Evolutionary conservation across 2,329 filamentous ascomycete genomes (phyloP).

Genomic region (Beauveria bassiana): DNA sequence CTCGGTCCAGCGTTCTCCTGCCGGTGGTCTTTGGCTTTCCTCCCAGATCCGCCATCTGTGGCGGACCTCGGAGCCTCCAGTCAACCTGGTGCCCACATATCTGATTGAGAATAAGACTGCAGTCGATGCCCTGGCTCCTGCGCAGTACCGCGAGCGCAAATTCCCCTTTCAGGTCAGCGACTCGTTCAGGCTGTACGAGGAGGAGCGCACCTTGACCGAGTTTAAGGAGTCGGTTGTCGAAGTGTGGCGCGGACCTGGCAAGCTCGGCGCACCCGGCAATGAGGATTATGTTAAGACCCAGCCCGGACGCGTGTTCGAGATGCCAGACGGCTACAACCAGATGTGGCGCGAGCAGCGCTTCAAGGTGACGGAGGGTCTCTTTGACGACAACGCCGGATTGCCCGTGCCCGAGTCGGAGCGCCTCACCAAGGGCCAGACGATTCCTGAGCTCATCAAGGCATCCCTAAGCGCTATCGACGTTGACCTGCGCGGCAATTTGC

Average conservation of each 20-base stretch:
- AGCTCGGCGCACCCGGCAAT: slow-evolving; percentile 57
- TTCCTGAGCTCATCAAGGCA: slow-evolving; percentile 73
- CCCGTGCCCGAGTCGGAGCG: slow-evolving; percentile 35
- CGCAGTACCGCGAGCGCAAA: slow-evolving; percentile 66
- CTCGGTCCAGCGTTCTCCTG: slow-evolving; percentile 74
- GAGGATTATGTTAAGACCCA: slow-evolving; percentile 66
- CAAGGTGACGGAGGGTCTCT: slow-evolving; percentile 79
- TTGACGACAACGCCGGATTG: slow-evolving; percentile 74
- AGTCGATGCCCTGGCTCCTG: slow-evolving; percentile 76
- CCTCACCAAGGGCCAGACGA: slow-evolving; percentile 66
- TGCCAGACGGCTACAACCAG: slow-evolving; percentile 94
- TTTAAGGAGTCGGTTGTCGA: slow-evolving; percentile 98
- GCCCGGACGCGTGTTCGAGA: slow-evolving; percentile 85
- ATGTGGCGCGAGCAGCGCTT: slow-evolving; percentile 87
- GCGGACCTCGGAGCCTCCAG: slow-evolving; percentile 57
- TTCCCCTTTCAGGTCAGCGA: slow-evolving; percentile 55
- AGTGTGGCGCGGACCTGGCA: slow-evolving; percentile 76
- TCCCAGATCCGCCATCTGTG: slow-evolving; percentile 79
- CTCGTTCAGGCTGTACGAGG: slow-evolving; percentile 76
- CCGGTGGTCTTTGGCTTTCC: slow-evolving; percentile 85
- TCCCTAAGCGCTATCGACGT: slow-evolving; percentile 77
- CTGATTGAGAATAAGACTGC: slow-evolving; percentile 80
- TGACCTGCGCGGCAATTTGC: slow-evolving; percentile 73
- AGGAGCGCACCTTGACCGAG: slow-evolving; percentile 87
- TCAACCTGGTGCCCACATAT: slow-evolving; percentile 77